Conservation (phyloP, 768 basidiomycete genomes). For the Mycena indigotica region DNA sequence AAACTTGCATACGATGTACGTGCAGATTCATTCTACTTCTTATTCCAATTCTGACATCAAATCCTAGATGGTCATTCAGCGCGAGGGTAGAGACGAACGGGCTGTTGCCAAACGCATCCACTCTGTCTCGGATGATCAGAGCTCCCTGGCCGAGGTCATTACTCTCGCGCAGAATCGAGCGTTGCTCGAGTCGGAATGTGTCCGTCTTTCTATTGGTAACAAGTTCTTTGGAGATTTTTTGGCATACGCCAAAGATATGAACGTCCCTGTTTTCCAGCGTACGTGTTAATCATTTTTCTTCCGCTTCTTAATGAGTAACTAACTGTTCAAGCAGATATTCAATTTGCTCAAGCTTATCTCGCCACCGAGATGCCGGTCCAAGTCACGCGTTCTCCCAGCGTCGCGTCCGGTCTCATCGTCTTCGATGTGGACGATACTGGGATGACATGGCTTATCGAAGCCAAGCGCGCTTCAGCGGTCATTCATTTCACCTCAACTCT, state of each 20-base stretch:
- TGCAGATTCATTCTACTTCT: background rate
- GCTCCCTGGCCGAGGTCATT: too few species aligned
- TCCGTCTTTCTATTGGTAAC: too few species aligned
- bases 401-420: slow-evolving; percentile 1
- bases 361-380: background rate
- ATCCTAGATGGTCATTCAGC: background rate
- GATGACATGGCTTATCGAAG: slow-evolving; percentile 9
- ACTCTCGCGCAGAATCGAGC: too few species aligned
- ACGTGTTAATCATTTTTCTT: background rate
- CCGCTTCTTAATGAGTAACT: background rate
- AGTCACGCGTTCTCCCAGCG: background rate
- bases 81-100: too few species aligned
- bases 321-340: background rate
- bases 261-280: background rate
- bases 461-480: slow-evolving; percentile 3
- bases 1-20: background rate
- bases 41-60: background rate
- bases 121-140: too few species aligned
- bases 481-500: slow-evolving; percentile 8
- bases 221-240: too few species aligned
- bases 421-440: background rate
- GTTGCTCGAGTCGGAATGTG: too few species aligned
- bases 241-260: background rate
- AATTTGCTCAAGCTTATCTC: background rate
- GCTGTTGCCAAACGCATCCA: too few species aligned